Evolutionary conservation across 1,284 basidiomycete species (phyloP).

Genomic region (Pascua guehoae): DNA sequence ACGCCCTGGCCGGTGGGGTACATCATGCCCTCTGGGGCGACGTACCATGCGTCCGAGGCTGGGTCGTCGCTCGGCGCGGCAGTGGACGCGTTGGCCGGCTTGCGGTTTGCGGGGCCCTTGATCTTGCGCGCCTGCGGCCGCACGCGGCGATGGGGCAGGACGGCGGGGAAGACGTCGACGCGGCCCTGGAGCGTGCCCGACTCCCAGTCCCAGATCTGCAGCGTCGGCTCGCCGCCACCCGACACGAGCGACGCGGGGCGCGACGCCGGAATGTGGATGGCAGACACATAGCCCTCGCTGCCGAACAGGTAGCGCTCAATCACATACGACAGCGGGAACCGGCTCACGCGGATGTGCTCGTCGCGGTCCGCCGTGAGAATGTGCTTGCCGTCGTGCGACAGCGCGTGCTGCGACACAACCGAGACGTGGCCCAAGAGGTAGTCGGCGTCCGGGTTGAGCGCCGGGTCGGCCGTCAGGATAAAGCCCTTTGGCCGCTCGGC

Average conservation of each 20-base stretch:
- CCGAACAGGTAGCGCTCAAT: constrained; percentile 83
- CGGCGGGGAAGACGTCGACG: constrained; percentile 57
- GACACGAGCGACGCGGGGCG: constrained; percentile 62
- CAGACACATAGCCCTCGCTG: constrained; percentile 74
- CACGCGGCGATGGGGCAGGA: constrained; percentile 64
- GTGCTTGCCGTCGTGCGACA: constrained; percentile 64
- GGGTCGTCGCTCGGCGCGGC: constrained; percentile 14
- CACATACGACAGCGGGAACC: constrained; percentile 76
- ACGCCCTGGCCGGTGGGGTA: constrained; percentile 45
- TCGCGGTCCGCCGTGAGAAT: constrained; percentile 86
- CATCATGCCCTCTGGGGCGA: constrained; percentile 35
- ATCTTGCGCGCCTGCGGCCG: constrained; percentile 32
- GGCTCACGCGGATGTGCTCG: constrained; percentile 86
- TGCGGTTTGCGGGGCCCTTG: constrained; percentile 28
- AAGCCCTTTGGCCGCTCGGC: constrained; percentile 42
- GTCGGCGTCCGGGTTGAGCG: constrained; percentile 51
- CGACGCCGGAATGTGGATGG: constrained; percentile 64
- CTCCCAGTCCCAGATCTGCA: constrained; percentile 79
- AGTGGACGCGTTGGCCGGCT: no score
- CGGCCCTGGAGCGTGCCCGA: constrained; percentile 57
- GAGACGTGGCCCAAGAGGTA: constrained; percentile 64
- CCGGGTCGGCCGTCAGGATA: constrained; percentile 67
- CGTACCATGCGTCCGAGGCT: constrained; percentile 32
- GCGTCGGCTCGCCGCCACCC: constrained; percentile 75
- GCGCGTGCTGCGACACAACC: constrained; percentile 66